Percentiles rank a stretch among this genome's conserved stretches.
These are phyloP conservation scores for Pseudogymnoascus sp. DNA, from an alignment of 2,329 filamentous ascomycete genomes.

Conservation along the genomic window DNA sequence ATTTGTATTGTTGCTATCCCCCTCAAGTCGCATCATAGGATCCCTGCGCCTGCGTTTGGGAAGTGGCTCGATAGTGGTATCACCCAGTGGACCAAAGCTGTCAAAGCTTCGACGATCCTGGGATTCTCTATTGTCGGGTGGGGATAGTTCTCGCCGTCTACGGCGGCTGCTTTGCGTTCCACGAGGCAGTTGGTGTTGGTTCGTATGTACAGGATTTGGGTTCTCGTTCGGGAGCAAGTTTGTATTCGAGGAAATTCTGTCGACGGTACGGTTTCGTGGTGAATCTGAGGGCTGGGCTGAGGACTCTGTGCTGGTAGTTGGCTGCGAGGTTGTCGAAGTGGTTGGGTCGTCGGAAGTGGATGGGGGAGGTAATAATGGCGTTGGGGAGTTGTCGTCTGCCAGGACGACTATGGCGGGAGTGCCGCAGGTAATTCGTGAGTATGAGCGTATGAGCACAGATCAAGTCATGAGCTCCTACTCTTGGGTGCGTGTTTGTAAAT, in stretches of 20 bases:
- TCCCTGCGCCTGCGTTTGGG: slow-evolving; percentile 51
- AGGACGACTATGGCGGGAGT: slow-evolving; percentile 55
- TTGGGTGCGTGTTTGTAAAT: neutral
- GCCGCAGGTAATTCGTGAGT: slow-evolving; percentile 29
- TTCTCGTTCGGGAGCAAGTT: slow-evolving; percentile 22
- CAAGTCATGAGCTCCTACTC: neutral
- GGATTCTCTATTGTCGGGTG: slow-evolving; percentile 32
- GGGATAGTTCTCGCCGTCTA: slow-evolving; percentile 40
- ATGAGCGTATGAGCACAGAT: slow-evolving; percentile 10
- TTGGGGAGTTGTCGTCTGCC: slow-evolving; percentile 58
- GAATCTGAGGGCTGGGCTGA: slow-evolving; percentile 33
- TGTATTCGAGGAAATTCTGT: slow-evolving; percentile 21
- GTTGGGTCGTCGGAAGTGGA: slow-evolving; percentile 59
- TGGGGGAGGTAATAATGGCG: slow-evolving; percentile 45
- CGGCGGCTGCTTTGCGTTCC: slow-evolving; percentile 42
- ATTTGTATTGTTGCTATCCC: slow-evolving; percentile 45
- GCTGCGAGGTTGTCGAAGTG: slow-evolving; percentile 44
- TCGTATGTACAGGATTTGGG: slow-evolving; percentile 31
- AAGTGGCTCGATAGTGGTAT: slow-evolving; percentile 29
- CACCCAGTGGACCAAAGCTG: slow-evolving; percentile 17
- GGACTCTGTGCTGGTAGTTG: slow-evolving; percentile 39
- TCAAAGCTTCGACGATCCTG: slow-evolving; percentile 25
- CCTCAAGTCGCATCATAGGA: slow-evolving; percentile 55
- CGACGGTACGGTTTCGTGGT: slow-evolving; percentile 18
- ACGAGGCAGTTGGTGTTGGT: slow-evolving; percentile 24